Evolutionary conservation across 345 rosid genomes (phyloP), one percentile per base, ranked within the genome.

Genomic region (Heritiera littoralis): DNA sequence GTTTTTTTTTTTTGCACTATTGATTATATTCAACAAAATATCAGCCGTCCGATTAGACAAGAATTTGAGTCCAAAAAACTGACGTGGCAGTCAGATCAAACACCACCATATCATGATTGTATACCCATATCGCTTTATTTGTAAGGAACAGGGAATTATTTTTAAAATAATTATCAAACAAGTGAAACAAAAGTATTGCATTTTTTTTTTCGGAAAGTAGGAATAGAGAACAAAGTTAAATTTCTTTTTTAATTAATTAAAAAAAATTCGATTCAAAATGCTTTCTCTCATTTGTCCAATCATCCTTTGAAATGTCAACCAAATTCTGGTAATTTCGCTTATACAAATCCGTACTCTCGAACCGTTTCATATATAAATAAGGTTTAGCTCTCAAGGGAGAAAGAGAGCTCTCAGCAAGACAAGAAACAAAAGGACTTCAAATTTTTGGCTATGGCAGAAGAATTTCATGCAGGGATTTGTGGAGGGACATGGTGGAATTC

Each of bases 401-500:
- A 13, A 51, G 59, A 69, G 23, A 51, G 75, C 59, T n/a, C 43
- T 56, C 41, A 64, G 18, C 61, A 14, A 48, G 23, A 6, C 60
- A 59, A 71, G 6, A 32, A 48, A 30, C 20, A 41, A 70, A n/a
- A 54, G 54, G 6, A 32, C 41, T 59, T 7, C 40, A 43, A 20
- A 5, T 18, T 66, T 9, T 9, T 17, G 6, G 9, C 60, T 75
- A 94, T 94, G 98, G 94, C 94, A 7, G 93, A 90, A 79, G 97
- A 94, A 78, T 90, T 89, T 66, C 88, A 85, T 65, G 83, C 87
- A 13, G 89, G 89, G 63, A 81, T 90, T 80, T 89, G 86, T 66
- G 90, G 90, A 59, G 92, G 81, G 28, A 85, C 84, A 79, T 92
- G 93, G 93, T 88, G 94, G 98, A 88, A 81, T 74, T 58, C 89